Conservation (phyloP, 2,329 filamentous ascomycete genomes). For the Phyllosticta paracitricarpa region DNA sequence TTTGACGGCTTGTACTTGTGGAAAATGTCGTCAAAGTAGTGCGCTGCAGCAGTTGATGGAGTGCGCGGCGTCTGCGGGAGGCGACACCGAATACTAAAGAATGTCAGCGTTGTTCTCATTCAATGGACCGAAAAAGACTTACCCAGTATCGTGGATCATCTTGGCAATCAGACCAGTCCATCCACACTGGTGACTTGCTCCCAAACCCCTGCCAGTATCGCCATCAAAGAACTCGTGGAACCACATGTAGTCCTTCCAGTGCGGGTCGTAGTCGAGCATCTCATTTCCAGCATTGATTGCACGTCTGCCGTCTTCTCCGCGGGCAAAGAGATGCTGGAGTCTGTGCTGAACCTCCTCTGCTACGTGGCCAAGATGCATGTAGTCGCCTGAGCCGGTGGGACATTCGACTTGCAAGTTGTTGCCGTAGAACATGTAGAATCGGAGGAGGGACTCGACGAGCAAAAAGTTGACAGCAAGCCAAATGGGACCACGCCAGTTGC, state of each 20-base stretch:
- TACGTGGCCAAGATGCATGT: constrained; percentile 91
- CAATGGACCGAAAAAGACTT: constrained; percentile 31
- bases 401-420: constrained; percentile 83
- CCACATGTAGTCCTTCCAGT: constrained; percentile 92
- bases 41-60: constrained; percentile 69
- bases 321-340: constrained; percentile 80
- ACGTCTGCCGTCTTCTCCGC: constrained; percentile 73
- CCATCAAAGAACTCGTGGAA: constrained; percentile 98
- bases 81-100: constrained; percentile 66
- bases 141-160: constrained; percentile 97
- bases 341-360: constrained; percentile 93
- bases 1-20: constrained; percentile 31
- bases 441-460: constrained; percentile 83
- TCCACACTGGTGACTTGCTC: constrained; percentile 87
- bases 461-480: constrained; percentile 97
- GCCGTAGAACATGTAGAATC: constrained; percentile 95
- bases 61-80: constrained; percentile 89
- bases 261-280: constrained; percentile 76
- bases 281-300: constrained; percentile 82
- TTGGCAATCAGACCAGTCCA: constrained; percentile 95
- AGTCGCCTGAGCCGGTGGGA: constrained; percentile 83
- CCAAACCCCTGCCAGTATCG: constrained; percentile 77
- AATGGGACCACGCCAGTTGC: constrained; percentile 90
- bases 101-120: neutral
- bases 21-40: constrained; percentile 94